Evolutionary conservation across 768 basidiomycete species (phyloP).

Genomic region (Leucocoprinus birnbaumii): DNA sequence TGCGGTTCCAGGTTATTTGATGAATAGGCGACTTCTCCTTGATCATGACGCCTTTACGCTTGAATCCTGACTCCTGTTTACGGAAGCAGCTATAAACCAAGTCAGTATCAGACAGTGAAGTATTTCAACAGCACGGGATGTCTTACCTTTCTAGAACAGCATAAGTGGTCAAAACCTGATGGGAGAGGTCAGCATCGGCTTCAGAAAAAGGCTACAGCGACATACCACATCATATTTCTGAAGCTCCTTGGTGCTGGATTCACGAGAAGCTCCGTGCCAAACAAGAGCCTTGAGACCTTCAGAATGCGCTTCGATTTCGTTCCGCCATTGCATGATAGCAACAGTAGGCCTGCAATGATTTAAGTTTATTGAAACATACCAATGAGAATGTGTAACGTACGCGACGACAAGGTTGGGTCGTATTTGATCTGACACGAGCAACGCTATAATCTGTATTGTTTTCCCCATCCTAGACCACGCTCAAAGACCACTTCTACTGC

Average conservation of each 20-base stretch:
- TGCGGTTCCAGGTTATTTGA: slow-evolving; percentile 78
- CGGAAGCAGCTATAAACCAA: slow-evolving; percentile 66
- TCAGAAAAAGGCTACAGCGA: slow-evolving; percentile 2
- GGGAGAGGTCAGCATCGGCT: neutral
- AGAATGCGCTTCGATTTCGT: slow-evolving; percentile 88
- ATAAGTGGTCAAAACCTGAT: slow-evolving; percentile 79
- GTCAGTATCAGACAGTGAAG: neutral
- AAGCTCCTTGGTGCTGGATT: slow-evolving; percentile 63
- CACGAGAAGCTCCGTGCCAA: slow-evolving; percentile 87
- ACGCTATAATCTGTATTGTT: slow-evolving; percentile 94
- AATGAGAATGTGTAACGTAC: slow-evolving; percentile 37
- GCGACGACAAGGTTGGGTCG: slow-evolving; percentile 93
- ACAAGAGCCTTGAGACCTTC: slow-evolving; percentile 80
- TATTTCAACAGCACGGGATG: neutral
- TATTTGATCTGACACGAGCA: slow-evolving; percentile 73
- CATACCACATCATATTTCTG: slow-evolving; percentile 86
- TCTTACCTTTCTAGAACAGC: slow-evolving; percentile 73
- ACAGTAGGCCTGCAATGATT: slow-evolving; percentile 41
- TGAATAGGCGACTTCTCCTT: slow-evolving; percentile 90
- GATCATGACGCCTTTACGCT: slow-evolving; percentile 76
- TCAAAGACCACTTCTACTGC: slow-evolving; percentile 7
- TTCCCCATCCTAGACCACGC: slow-evolving; percentile 70
- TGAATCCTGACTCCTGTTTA: slow-evolving; percentile 91
- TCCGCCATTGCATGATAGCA: slow-evolving; percentile 81
- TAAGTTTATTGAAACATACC: neutral